Conservation (phyloP, 2,329 filamentous ascomycete genomes). For the Xylaria sp. region DNA sequence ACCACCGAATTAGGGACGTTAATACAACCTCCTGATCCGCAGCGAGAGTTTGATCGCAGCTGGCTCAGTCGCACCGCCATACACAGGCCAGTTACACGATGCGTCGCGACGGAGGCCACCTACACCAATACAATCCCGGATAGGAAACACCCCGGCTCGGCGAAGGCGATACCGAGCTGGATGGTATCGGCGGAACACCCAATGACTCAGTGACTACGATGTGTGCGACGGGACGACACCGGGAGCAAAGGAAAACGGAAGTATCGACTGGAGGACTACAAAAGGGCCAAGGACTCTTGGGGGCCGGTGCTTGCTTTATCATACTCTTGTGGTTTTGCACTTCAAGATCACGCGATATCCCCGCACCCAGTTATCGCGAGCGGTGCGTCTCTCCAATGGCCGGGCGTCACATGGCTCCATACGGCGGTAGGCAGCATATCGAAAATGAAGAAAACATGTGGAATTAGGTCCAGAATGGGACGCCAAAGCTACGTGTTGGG, state of each 20-base stretch:
- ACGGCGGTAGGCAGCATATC: slow-evolving; percentile 15
- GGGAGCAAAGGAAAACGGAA: background rate
- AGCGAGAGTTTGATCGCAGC: slow-evolving; percentile 3
- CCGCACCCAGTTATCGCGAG: slow-evolving; percentile 3
- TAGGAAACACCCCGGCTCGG: background rate
- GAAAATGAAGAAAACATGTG: slow-evolving; percentile 2
- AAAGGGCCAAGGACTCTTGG: background rate
- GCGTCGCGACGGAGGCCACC: background rate
- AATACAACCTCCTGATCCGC: background rate
- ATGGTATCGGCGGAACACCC: background rate
- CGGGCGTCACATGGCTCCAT: slow-evolving; percentile 24
- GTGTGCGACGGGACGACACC: background rate
- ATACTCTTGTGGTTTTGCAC: slow-evolving; percentile 25
- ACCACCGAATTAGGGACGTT: background rate
- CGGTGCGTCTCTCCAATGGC: slow-evolving; percentile 17
- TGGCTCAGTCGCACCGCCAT: slow-evolving; percentile 2
- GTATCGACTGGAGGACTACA: background rate
- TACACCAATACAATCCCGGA: background rate
- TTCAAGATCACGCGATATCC: slow-evolving; percentile 21
- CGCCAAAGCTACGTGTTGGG: background rate
- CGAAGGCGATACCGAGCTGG: background rate
- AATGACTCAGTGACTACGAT: background rate
- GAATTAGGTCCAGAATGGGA: background rate
- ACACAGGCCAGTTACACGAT: background rate
- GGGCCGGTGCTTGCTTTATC: slow-evolving; percentile 23